phyloP scores from a whole-genome alignment of 2,329 filamentous ascomycete genomes.

The Hymenoscyphus linearis region DNA sequence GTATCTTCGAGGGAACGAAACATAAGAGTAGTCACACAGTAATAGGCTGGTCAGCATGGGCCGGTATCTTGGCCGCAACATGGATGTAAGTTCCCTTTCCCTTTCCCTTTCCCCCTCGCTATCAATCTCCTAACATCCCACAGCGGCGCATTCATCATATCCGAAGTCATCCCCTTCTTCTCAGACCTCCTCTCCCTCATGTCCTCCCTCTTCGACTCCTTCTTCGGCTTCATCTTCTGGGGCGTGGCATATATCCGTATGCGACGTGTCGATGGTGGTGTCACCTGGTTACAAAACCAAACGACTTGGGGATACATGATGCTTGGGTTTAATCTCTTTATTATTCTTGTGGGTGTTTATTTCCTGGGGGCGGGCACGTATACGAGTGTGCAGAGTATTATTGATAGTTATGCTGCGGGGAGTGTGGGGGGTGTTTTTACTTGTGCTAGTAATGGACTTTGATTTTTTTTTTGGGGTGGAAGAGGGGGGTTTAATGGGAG shows the following conservation, averaged over 20 bases:
- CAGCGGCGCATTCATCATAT: conserved; percentile 76
- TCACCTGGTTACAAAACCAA: conserved; percentile 33
- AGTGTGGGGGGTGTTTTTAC: conserved; percentile 68
- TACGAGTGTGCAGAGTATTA: conserved; percentile 66
- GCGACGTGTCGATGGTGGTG: conserved; percentile 58
- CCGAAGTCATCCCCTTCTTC: conserved; percentile 92
- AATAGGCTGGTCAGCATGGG: conserved; percentile 76
- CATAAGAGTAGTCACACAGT: conserved; percentile 80
- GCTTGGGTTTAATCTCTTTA: conserved; percentile 62
- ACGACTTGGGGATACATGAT: conserved; percentile 41
- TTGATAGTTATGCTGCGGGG: conserved; percentile 62
- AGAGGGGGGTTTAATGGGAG: neutral
- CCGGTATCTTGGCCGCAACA: conserved; percentile 63
- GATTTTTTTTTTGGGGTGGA: neutral
- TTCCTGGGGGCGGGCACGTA: conserved; percentile 83
- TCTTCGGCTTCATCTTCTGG: conserved; percentile 96
- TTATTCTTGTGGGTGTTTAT: conserved; percentile 72
- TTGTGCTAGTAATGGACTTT: conserved; percentile 64
- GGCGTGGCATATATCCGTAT: conserved; percentile 75
- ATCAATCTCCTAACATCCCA: neutral
- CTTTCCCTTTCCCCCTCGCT: neutral
- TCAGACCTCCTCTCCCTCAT: conserved; percentile 65
- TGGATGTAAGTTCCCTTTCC: conserved; percentile 52
- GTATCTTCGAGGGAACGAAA: conserved; percentile 70
- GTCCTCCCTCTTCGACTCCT: conserved; percentile 87